Evolutionary conservation across 2,329 filamentous ascomycete genomes (phyloP).

Genomic region (Pseudogymnoascus sp.): DNA sequence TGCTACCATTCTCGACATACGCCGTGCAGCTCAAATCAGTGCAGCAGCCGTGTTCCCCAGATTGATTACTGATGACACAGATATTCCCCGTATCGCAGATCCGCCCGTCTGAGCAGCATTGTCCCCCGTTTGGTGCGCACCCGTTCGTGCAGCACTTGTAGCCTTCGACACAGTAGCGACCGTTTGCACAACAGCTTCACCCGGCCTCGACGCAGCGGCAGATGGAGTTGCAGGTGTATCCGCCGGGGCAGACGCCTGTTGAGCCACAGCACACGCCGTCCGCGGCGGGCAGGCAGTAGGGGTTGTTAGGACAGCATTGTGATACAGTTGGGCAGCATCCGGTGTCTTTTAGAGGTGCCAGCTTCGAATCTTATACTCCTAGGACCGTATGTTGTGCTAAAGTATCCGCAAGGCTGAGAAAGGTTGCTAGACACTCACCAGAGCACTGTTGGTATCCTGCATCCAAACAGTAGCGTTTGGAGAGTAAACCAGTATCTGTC

Average conservation of each 20-base stretch:
- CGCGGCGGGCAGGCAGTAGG: not conserved
- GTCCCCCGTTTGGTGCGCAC: not conserved
- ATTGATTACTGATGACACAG: not conserved
- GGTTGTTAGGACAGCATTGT: not conserved
- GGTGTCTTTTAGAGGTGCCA: not conserved
- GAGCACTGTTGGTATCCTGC: not conserved
- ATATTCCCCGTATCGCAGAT: not conserved
- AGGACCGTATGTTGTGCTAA: not conserved
- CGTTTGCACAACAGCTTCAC: not conserved
- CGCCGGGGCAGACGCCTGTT: not conserved
- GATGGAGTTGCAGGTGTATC: not conserved
- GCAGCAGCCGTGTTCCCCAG: not conserved
- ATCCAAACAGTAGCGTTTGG: not conserved
- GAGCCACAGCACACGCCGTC: not conserved
- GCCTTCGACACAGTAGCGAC: not conserved
- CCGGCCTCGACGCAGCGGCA: not conserved
- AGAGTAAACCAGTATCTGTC: not conserved
- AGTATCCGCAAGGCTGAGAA: not conserved
- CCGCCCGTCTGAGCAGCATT: not conserved
- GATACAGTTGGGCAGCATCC: not conserved
- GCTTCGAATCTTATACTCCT: not conserved
- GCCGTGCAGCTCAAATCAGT: slow-evolving; percentile 6
- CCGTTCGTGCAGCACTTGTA: not conserved
- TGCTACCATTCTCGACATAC: not conserved
- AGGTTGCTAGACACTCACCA: not conserved